Evolutionary conservation across 2,329 filamentous ascomycete species (phyloP), one percentile per base, ranked within the genome.

Genomic region (Aspergillus pseudoviridinutans): DNA sequence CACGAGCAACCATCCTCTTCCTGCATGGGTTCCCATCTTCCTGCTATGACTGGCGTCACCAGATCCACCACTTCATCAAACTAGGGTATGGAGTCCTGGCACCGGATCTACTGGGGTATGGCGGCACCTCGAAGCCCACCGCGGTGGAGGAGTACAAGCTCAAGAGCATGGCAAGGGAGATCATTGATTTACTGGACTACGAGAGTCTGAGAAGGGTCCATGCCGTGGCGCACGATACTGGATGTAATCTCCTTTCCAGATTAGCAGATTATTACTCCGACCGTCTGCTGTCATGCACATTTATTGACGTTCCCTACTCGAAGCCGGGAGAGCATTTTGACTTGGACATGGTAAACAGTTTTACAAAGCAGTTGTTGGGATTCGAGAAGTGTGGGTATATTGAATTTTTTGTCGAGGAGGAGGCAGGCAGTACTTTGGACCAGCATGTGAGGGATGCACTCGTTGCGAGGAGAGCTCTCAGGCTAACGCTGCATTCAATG

Each of bases 1-100:
- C 47, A 6, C 55, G 64, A 7, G 61, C 68, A 4, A 79, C 78
- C 0, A 64, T 82, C 3, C 67, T 83, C 14, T 71, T 82, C 55
- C 70, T 82, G 12, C 80, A 82, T 59, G 79, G 80, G 35, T 80
- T 80, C 51, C 79, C 80, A 28, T 80, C 78, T 4, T 77, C 76
- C 38, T 68, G 72, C 12, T 67, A 71, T 35, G 79, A 82, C 67
- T 82, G 79, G 76, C 56, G 67, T 3, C 63, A 70, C 54, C 76
- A 80, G 55, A 66, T 78, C 4, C 42, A 55, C 0, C 59, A 71
- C 55, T 73, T 81, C 51, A 60, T 66, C 0, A 53, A 65, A 0
- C 35, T 58, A 2, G 78, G 77, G 1, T 76, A 80, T 55, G 79
- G 80, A 0, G 64, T 81, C 12, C 51, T 82, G 0, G 78, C 70